Evolutionary conservation across 2,329 filamentous ascomycete genomes (phyloP).

Genomic region (Mollisia scopiformis): DNA sequence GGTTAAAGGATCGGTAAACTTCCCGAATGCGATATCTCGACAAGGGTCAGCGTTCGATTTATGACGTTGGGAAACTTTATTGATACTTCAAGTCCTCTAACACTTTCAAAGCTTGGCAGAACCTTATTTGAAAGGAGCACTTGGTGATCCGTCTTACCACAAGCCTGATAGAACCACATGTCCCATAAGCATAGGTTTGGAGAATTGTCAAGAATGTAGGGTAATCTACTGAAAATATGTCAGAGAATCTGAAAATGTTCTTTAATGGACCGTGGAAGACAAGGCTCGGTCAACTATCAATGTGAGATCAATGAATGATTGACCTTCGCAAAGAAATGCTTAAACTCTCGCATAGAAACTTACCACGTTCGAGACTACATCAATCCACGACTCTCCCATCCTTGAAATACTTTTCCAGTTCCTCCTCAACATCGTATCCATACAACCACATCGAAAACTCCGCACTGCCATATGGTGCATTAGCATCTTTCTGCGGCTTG

Average conservation of each 20-base stretch:
- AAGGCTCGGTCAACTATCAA: not conserved
- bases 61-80: not conserved
- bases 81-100: not conserved
- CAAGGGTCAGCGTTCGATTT: not conserved
- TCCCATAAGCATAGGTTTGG: no score
- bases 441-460: slow-evolving; percentile 6
- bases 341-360: not conserved
- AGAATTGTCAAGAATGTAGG: no score
- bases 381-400: not conserved
- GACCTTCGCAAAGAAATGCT: not conserved
- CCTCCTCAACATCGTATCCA: slow-evolving; percentile 2
- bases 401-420: not conserved
- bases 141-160: not conserved
- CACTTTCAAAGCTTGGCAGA: not conserved
- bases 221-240: not conserved
- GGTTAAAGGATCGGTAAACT: no score
- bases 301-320: not conserved
- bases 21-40: not conserved
- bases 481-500: not conserved
- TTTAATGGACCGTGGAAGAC: not conserved
- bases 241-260: not conserved
- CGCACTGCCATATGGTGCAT: slow-evolving; percentile 2
- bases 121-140: not conserved
- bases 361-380: not conserved
- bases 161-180: not conserved